Conservation (phyloP, 2,329 filamentous ascomycete genomes). For the Calcarisporium arbuscula region DNA sequence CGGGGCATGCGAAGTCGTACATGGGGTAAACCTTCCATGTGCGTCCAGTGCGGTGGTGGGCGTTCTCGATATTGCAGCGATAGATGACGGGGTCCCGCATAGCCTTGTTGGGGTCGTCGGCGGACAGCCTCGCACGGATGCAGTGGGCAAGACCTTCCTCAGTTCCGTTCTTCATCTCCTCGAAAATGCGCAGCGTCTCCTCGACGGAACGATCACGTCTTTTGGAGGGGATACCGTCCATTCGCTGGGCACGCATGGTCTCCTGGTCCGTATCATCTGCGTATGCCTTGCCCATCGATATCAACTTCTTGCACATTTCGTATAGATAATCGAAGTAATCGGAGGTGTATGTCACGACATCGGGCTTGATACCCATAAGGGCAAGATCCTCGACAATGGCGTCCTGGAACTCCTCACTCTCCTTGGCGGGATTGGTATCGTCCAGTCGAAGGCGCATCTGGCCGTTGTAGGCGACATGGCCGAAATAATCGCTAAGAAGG, state of each 20-base stretch:
- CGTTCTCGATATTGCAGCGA: constrained; percentile 66
- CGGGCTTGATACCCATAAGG: constrained; percentile 86
- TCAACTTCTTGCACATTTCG: constrained; percentile 75
- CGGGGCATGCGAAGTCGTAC: constrained; percentile 80
- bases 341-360: constrained; percentile 81
- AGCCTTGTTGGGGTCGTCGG: constrained; percentile 89
- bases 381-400: constrained; percentile 86
- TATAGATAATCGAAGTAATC: constrained; percentile 95
- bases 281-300: constrained; percentile 83
- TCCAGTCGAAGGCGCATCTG: constrained; percentile 89
- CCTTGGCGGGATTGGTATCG: constrained; percentile 95
- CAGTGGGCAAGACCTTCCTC: constrained; percentile 78
- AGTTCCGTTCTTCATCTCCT: constrained; percentile 86
- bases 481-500: constrained; percentile 93
- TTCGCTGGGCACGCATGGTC: constrained; percentile 78
- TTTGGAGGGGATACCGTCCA: constrained; percentile 75
- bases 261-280: constrained; percentile 91
- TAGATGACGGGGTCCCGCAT: constrained; percentile 97
- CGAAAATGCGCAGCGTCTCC: constrained; percentile 79
- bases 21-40: constrained; percentile 84
- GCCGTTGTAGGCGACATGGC: constrained; percentile 86
- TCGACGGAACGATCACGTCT: constrained; percentile 73
- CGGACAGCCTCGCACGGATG: constrained; percentile 89
- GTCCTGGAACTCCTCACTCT: constrained; percentile 95
- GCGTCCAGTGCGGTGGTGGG: constrained; percentile 72